Percentiles rank a stretch among this genome's conserved stretches.
phyloP scores from a whole-genome alignment of 768 basidiomycete genomes.

The Fistulinella prunicolor region DNA sequence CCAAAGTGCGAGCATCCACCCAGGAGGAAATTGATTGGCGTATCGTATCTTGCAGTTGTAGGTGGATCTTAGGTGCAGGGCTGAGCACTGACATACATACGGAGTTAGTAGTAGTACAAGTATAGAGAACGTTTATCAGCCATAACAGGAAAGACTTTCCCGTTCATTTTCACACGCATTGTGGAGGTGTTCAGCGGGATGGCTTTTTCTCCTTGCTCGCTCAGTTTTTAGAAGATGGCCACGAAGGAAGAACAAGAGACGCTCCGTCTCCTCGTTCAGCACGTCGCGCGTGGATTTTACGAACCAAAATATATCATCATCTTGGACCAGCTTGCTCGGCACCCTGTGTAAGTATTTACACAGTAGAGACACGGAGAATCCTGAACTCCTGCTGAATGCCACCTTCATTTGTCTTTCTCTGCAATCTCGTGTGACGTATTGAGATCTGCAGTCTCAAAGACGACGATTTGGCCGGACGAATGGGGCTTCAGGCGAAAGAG shows the following conservation, averaged over 20 bases:
- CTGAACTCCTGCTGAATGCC: slow-evolving; percentile 20
- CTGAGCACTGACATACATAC: too few relatives aligned
- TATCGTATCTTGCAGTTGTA: too few relatives aligned
- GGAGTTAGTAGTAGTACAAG: too few relatives aligned
- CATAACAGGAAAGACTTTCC: too few relatives aligned
- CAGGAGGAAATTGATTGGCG: too few relatives aligned
- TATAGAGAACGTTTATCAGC: too few relatives aligned
- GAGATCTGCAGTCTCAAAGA: slow-evolving; percentile 71
- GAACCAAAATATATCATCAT: slow-evolving; percentile 89
- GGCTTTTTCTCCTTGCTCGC: too few relatives aligned
- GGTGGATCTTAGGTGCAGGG: too few relatives aligned
- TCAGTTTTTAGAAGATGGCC: slow-evolving; percentile 42
- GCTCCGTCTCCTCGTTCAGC: slow-evolving; percentile 85
- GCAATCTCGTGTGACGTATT: slow-evolving; percentile 17
- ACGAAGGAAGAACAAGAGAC: slow-evolving; percentile 80
- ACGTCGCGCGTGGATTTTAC: slow-evolving; percentile 92
- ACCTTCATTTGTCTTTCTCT: slow-evolving; percentile 7
- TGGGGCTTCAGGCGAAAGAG: slow-evolving; percentile 88
- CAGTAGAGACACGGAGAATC: slow-evolving; percentile 22
- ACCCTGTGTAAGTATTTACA: slow-evolving; percentile 83
- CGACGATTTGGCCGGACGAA: slow-evolving; percentile 87
- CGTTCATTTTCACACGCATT: too few relatives aligned
- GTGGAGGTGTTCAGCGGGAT: too few relatives aligned
- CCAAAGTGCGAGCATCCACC: too few relatives aligned
- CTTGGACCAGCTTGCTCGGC: slow-evolving; percentile 88